phyloP scores from a whole-genome alignment of 2,329 filamentous ascomycete species.

The Fusarium globosum region DNA sequence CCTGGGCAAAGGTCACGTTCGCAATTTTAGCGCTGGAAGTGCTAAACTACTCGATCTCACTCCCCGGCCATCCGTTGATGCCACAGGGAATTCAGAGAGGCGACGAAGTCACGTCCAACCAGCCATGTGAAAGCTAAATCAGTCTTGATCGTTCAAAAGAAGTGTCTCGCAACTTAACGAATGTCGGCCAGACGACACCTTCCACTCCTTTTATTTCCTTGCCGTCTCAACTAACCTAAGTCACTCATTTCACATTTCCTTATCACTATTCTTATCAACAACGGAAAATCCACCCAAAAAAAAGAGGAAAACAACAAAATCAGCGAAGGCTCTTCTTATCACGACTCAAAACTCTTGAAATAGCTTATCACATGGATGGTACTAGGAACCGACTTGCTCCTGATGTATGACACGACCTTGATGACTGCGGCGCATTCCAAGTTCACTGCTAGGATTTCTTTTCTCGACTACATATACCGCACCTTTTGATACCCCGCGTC shows the following conservation, averaged over 20 bases:
- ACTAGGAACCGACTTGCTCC: slow-evolving; percentile 17
- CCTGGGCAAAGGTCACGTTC: slow-evolving; percentile 71
- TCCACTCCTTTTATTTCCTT: slow-evolving; percentile 43
- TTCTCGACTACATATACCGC: slow-evolving; percentile 47
- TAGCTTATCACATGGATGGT: slow-evolving; percentile 1
- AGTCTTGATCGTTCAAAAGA: slow-evolving; percentile 32
- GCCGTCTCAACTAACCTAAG: slow-evolving; percentile 44
- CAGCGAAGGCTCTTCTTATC: slow-evolving; percentile 38
- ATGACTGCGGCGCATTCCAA: slow-evolving; percentile 40
- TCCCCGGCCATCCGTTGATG: slow-evolving; percentile 65
- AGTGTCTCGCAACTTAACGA: slow-evolving; percentile 35
- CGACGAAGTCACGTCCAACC: slow-evolving; percentile 39
- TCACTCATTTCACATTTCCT: slow-evolving; percentile 51
- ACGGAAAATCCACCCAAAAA: slow-evolving; percentile 24
- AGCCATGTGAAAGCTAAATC: slow-evolving; percentile 31
- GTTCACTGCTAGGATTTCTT: slow-evolving; percentile 42
- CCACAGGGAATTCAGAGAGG: slow-evolving; percentile 52
- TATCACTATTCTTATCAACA: slow-evolving; percentile 26
- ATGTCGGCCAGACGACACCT: slow-evolving; percentile 21
- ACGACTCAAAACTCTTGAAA: slow-evolving; percentile 6
- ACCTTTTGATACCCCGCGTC: slow-evolving; percentile 47
- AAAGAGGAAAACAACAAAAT: slow-evolving; percentile 38
- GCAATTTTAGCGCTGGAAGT: slow-evolving; percentile 81
- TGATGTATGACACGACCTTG: slow-evolving; percentile 44
- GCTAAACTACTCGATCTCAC: slow-evolving; percentile 78